Base-by-base conservation (phyloP, 164 flowering plant species). In the Vitis cinerea region DNA sequence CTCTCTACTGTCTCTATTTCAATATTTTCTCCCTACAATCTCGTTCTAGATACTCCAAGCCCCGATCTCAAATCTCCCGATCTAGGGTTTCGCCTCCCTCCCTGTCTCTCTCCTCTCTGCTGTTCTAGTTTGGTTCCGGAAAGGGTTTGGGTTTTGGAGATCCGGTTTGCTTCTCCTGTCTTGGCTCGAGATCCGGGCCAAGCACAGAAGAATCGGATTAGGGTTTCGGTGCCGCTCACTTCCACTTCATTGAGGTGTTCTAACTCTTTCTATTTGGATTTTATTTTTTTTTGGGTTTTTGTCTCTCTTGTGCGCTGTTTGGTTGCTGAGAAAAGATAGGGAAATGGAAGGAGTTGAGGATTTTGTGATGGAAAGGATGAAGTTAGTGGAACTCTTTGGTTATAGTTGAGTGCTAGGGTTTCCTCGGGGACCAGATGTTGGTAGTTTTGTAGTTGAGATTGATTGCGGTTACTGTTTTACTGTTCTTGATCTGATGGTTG, bases 181-280 rank as follows among this genome's bases (percentile, higher is more conserved):
- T 82, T 83, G 89, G 88, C 85, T 86, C 84, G 88, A 83, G 86
- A 85, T 87, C 85, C 87, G 87, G 78, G 97, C 92, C 94, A 88
- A 85, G 92, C 72, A 79, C 82, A 71, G 85, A 74, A 78, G 80
- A 67, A 61, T 62, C 69, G 71, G 74, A 12, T 68, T 78, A 63
- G 23, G 66, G 61, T 63, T 68, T 27, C 60, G 4, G 49, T 51
- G 65, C 64, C 10, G 19, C 48, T 16, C 54, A 49, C 52, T 30
- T 31, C 47, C 1, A 62, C 47, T 69, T 49, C 59, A 12, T 30
- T 13, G 61, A 8, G 49, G 56, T 51, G 50, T 57, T 63, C 56
- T 13, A 29, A 0, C 29, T 53, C 13, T 1, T 27, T 59, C 23
- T 44, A 3, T 12, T n/a, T 48, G 2, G 27, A 14, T 49, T 12